Conservation (phyloP, 2,329 filamentous ascomycete species). For the Calonectria ilicicola region DNA sequence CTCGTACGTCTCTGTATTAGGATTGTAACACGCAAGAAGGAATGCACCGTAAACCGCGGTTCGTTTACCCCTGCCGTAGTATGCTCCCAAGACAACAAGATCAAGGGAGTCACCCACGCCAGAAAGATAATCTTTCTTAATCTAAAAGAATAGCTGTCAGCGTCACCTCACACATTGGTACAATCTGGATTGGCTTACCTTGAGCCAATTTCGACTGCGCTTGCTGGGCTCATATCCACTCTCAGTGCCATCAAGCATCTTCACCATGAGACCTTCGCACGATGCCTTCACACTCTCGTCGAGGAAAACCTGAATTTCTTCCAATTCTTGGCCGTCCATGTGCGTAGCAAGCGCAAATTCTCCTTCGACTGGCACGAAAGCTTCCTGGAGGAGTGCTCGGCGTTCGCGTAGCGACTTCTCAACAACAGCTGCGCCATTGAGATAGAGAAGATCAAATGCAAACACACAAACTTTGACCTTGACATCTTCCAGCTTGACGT, state of each 20-base stretch:
- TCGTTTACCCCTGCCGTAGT: slow-evolving; percentile 94
- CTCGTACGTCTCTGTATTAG: slow-evolving; percentile 84
- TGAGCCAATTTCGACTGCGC: slow-evolving; percentile 97
- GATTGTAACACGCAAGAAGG: slow-evolving; percentile 93
- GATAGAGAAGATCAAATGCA: slow-evolving; percentile 92
- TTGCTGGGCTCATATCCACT: slow-evolving; percentile 97
- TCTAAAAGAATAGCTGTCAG: slow-evolving; percentile 58
- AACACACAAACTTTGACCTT: slow-evolving; percentile 98
- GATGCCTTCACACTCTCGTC: slow-evolving; percentile 96
- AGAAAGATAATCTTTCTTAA: slow-evolving; percentile 98
- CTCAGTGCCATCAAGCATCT: slow-evolving; percentile 95
- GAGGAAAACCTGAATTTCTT: slow-evolving; percentile 91
- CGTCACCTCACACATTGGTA: slow-evolving; percentile 64
- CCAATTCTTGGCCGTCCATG: slow-evolving; percentile 88
- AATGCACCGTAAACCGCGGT: slow-evolving; percentile 97
- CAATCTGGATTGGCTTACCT: slow-evolving; percentile 64
- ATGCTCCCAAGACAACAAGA: slow-evolving; percentile 94
- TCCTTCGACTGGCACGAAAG: slow-evolving; percentile 84
- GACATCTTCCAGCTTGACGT: slow-evolving; percentile 94
- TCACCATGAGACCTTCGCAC: slow-evolving; percentile 98
- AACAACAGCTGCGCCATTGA: slow-evolving; percentile 91
- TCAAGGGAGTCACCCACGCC: slow-evolving; percentile 96
- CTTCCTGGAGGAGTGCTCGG: slow-evolving; percentile 77
- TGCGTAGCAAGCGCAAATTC: slow-evolving; percentile 92
- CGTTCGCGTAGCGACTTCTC: slow-evolving; percentile 88